Conservation (phyloP, 176 grass and related monocot species). For the Zizania latifolia region DNA sequence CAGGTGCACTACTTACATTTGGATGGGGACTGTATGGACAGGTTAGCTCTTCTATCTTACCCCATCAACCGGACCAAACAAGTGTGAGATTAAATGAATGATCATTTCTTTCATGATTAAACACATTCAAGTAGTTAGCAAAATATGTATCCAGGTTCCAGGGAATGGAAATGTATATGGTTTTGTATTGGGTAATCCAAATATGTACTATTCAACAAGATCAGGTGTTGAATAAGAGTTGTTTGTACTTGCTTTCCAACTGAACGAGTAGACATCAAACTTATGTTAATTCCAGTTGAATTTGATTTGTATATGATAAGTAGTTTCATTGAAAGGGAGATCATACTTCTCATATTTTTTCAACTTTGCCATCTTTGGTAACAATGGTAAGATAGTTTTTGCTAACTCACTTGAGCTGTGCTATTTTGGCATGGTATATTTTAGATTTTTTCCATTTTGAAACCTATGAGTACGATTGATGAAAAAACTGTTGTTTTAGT, state of each 20-base stretch:
- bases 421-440: background rate
- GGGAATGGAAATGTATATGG: background rate
- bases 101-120: background rate
- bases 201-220: constrained; percentile 3
- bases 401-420: background rate
- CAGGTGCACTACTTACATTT: constrained; percentile 84
- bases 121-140: background rate
- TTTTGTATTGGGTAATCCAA: background rate
- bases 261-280: background rate
- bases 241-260: background rate
- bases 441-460: background rate
- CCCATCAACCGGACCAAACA: background rate
- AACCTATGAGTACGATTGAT: background rate
- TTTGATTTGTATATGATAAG: background rate
- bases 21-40: constrained; percentile 97
- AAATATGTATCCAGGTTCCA: background rate
- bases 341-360: background rate
- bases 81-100: background rate
- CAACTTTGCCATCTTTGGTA: background rate
- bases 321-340: background rate
- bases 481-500: background rate
- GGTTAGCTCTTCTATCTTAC: constrained; percentile 39
- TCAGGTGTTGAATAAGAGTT: background rate
- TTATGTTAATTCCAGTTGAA: background rate
- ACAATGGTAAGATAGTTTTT: background rate